These are phyloP conservation scores for Crithidia brevicula DNA, from an alignment of 208 protist genomes.

Conservation along the genomic window DNA sequence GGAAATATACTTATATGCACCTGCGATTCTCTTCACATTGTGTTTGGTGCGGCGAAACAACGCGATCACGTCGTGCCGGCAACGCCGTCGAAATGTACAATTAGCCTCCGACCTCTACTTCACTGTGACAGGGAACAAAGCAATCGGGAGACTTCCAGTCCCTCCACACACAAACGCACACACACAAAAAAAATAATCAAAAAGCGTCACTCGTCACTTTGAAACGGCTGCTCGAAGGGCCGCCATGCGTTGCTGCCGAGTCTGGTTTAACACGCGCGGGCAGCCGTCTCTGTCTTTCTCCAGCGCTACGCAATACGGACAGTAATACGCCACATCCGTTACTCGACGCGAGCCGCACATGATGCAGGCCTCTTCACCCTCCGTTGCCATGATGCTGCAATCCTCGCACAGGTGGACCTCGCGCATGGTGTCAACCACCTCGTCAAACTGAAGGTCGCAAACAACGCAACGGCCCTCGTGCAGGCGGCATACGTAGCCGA, in stretches of 20 bases:
- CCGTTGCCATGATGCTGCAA: slow-evolving; percentile 69
- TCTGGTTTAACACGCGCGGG: slow-evolving; percentile 82
- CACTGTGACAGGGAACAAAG: not conserved
- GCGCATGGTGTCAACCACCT: slow-evolving; percentile 75
- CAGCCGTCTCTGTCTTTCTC: slow-evolving; percentile 92
- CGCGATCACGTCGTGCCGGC: too few relatives aligned
- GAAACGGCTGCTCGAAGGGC: slow-evolving; percentile 37
- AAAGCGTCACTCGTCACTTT: slow-evolving; percentile 18
- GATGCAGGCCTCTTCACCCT: slow-evolving; percentile 84
- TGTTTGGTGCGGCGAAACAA: too few relatives aligned
- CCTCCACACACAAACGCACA: not conserved
- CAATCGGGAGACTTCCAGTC: not conserved
- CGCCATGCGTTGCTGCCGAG: slow-evolving; percentile 68
- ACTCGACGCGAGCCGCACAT: slow-evolving; percentile 72
- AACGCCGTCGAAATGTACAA: too few relatives aligned
- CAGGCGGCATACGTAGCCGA: slow-evolving; percentile 84
- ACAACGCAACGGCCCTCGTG: slow-evolving; percentile 92
- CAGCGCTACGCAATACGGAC: slow-evolving; percentile 81
- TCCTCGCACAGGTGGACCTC: slow-evolving; percentile 88
- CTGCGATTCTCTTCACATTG: too few relatives aligned
- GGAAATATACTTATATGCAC: too few relatives aligned
- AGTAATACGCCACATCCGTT: slow-evolving; percentile 90
- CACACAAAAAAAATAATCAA: not conserved
- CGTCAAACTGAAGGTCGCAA: slow-evolving; percentile 85
- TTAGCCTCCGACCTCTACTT: too few relatives aligned